Evolutionary conservation across 2,329 filamentous ascomycete genomes (phyloP).

Genomic region (Colletotrichum coccodes): DNA sequence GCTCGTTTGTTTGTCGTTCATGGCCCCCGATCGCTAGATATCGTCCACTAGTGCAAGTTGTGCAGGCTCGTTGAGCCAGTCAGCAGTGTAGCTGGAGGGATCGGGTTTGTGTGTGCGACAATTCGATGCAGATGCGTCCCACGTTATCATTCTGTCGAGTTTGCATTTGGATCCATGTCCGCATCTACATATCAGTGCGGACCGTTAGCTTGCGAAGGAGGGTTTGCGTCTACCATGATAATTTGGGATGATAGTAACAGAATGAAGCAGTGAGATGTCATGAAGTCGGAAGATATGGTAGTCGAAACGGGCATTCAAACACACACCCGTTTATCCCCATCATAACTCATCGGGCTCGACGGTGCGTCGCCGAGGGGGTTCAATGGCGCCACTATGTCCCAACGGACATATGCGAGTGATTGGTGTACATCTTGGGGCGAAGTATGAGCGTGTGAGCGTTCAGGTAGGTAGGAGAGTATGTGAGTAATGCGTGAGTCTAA

Average conservation of each 20-base stretch:
- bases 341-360: neutral
- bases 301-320: neutral
- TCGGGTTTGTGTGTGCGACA: neutral
- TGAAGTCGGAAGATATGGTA: no score
- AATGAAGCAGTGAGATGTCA: neutral
- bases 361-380: neutral
- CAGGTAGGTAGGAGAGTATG: neutral
- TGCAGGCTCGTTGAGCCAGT: neutral
- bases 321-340: neutral
- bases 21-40: constrained; percentile 23
- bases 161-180: neutral
- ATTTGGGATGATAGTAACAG: neutral
- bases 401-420: neutral
- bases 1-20: neutral
- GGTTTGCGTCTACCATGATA: neutral
- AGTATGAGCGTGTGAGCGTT: neutral
- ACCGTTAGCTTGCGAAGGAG: neutral
- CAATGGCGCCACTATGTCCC: neutral
- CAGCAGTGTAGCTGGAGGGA: neutral
- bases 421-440: neutral
- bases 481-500: no score
- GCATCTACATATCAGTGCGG: neutral
- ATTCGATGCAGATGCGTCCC: neutral
- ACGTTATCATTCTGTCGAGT: neutral
- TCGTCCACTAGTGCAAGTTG: constrained; percentile 21